Conservation (phyloP, 352 stramenopile species). For the Pythium rhizo-oryzae region DNA sequence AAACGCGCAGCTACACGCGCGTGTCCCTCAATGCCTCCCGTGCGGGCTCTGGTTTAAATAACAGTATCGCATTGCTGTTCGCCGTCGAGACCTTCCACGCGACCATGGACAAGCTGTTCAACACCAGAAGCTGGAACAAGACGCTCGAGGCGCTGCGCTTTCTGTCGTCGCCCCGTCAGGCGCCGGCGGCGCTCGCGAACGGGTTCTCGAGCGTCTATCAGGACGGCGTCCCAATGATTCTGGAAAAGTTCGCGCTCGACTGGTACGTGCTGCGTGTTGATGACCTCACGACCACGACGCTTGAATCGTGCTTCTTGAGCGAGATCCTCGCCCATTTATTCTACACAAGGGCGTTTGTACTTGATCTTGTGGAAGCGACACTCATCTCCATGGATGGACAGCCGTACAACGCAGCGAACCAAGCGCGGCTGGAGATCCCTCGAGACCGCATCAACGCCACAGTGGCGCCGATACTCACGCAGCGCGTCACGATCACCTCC, state of each 20-base stretch:
- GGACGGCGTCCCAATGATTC: conserved; percentile 28
- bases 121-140: conserved; percentile 36
- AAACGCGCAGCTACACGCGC: conserved; percentile 24
- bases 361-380: conserved; percentile 32
- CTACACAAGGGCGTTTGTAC: conserved; percentile 35
- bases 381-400: conserved; percentile 11
- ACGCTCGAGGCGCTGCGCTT: conserved; percentile 33
- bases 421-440: background rate
- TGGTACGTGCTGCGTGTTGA: conserved; percentile 16
- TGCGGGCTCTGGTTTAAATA: conserved; percentile 23
- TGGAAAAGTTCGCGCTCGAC: conserved; percentile 20
- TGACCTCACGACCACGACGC: conserved; percentile 24
- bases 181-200: conserved; percentile 24
- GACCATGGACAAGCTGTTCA: conserved; percentile 33
- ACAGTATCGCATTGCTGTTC: conserved; percentile 34
- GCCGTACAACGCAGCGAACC: conserved; percentile 4
- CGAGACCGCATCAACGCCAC: conserved; percentile 23
- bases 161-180: conserved; percentile 4
- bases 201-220: conserved; percentile 31
- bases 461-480: conserved; percentile 8
- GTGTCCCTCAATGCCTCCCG: conserved; percentile 25
- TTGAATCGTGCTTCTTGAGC: conserved; percentile 35
- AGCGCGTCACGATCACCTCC: conserved; percentile 28
- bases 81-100: conserved; percentile 37
- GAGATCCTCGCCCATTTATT: conserved; percentile 29